Evolutionary conservation across 2,329 filamentous ascomycete genomes (phyloP).

Genomic region (Didymellaceae sp.): DNA sequence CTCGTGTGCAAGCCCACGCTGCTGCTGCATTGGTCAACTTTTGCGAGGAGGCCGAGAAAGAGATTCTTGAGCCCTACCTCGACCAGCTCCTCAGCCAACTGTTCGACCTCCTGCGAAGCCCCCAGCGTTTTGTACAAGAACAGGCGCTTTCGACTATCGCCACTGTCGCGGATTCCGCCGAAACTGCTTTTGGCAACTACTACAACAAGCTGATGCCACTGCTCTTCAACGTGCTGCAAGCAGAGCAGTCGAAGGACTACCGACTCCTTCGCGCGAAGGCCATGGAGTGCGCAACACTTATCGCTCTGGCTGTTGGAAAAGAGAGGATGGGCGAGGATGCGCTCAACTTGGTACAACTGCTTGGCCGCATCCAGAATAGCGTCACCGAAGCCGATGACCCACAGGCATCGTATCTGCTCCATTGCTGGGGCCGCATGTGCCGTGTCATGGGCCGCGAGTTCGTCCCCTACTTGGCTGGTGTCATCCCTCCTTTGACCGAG

Average conservation of each 20-base stretch:
- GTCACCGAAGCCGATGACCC: constrained; percentile 93
- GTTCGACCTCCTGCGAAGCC: constrained; percentile 85
- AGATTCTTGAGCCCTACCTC: constrained; percentile 88
- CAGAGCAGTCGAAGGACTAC: constrained; percentile 93
- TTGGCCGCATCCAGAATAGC: constrained; percentile 79
- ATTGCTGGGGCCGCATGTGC: constrained; percentile 99
- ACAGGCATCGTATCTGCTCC: constrained; percentile 94
- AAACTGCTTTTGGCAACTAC: constrained; percentile 92
- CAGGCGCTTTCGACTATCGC: constrained; percentile 97
- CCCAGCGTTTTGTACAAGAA: constrained; percentile 96
- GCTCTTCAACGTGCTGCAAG: constrained; percentile 84
- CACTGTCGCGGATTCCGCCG: constrained; percentile 97
- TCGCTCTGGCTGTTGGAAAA: constrained; percentile 92
- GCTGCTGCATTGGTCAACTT: constrained; percentile 99
- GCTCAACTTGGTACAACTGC: constrained; percentile 81
- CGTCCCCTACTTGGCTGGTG: constrained; percentile 86
- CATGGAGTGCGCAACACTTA: constrained; percentile 98
- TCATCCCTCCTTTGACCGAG: constrained; percentile 92
- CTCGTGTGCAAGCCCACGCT: constrained; percentile 94
- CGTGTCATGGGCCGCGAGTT: constrained; percentile 90
- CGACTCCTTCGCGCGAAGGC: constrained; percentile 91
- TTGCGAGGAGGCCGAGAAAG: constrained; percentile 96
- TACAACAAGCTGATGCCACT: constrained; percentile 96
- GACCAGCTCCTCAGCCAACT: constrained; percentile 85
- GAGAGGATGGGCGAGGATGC: constrained; percentile 89